Base-by-base conservation (phyloP, 768 basidiomycete species). In the Phylloporus sp. region DNA sequence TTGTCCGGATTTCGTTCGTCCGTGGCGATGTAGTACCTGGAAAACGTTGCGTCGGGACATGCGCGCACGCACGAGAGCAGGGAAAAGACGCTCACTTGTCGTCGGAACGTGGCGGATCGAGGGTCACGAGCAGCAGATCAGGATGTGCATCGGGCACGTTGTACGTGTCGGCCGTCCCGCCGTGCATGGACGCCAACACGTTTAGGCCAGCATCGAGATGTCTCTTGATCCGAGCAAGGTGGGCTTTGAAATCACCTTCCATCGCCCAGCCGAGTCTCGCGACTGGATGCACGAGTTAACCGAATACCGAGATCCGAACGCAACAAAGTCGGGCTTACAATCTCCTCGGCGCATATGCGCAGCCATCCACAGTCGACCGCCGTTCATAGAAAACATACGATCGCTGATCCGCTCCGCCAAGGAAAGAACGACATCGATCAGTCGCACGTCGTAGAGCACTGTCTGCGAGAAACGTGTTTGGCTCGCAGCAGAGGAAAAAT, bases 291-390 rank as follows among this genome's bases (percentile, higher is more conserved):
- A 13, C 59, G 32, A 58, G 20, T n/a, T 21, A 13, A 3, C 6
- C 23, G 22, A 26, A 14, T 17, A 22, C n/a, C n/a, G 4, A 6
- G n/a, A 18, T 14, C 1, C 9, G 7, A 33, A 42, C 3, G 7
- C 13, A 32, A 4, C 10, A 7, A 36, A n/a, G 34, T n/a, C n/a
- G n/a, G n/a, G n/a, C 70, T 58, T 40, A 73, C 71, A 73, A 38
- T 73, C 71, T 1, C 73, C 73, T 39, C 71, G 61, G 27, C 71
- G 71, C 73, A 74, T 73, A 26, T 73, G 71, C 9, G 67, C 69
- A 37, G 68, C 68, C 69, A 74, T 69, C 73, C 71, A 73, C 15
- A 66, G 50, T 9, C 71, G 62, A 10, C 70, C 71, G 1, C 36
- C 53, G 13, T 41, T 61, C 17, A 55, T 8, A 13, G 55, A 42